Percentiles rank a stretch among this genome's conserved stretches.
Evolutionary conservation across 495 filamentous ascomycete genomes (phyloP).

Genomic region (Podospora sp.): DNA sequence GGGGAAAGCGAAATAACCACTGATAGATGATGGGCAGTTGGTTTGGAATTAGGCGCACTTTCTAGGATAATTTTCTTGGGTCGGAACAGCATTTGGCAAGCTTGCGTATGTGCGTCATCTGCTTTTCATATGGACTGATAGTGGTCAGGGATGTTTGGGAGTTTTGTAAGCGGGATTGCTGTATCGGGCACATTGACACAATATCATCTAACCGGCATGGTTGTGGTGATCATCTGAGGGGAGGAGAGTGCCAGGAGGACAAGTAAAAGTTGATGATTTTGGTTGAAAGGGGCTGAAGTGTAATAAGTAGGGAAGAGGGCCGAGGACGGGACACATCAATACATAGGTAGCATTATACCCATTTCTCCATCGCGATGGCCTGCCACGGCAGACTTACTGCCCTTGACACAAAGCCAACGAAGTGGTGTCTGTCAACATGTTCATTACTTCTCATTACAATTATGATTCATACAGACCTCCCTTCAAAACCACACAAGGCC

Average conservation of each 20-base stretch:
- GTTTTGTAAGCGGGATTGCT: conserved; percentile 3
- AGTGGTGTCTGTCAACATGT: too few species aligned
- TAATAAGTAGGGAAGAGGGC: background rate
- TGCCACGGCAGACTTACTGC: too few species aligned
- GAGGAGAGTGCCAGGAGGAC: background rate
- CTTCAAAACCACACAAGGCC: background rate
- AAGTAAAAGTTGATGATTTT: conserved; percentile 3
- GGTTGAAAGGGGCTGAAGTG: background rate
- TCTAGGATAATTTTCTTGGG: background rate
- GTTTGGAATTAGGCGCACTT: conserved; percentile 3
- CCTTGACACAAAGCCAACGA: background rate
- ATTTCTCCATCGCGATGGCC: background rate
- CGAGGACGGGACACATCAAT: background rate
- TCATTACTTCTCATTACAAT: conserved; percentile 9
- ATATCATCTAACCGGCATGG: background rate
- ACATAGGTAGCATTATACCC: background rate
- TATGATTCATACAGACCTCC: conserved; percentile 2
- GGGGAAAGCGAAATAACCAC: conserved; percentile 22
- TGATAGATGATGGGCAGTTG: background rate
- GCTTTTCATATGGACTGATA: background rate
- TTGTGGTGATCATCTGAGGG: background rate
- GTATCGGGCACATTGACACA: background rate
- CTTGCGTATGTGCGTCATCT: conserved; percentile 4
- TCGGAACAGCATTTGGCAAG: background rate
- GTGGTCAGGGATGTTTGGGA: background rate